These are phyloP conservation scores for Podaxis sp. DNA, from an alignment of 768 basidiomycete genomes.

Conservation along the genomic window DNA sequence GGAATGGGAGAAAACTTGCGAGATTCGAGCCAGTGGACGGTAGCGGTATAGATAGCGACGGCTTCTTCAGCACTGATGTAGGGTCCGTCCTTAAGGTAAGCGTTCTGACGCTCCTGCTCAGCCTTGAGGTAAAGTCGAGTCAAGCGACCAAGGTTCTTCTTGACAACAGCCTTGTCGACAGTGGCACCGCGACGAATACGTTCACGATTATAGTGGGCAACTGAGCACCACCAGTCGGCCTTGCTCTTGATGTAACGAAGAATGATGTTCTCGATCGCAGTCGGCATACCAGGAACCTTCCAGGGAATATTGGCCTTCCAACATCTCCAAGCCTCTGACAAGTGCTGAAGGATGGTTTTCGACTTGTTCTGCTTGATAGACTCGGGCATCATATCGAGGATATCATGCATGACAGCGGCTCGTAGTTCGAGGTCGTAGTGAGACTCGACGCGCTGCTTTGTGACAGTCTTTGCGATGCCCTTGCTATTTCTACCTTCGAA, in stretches of 20 bases:
- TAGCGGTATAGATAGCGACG: slow-evolving; percentile 97
- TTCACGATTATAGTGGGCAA: slow-evolving; percentile 97
- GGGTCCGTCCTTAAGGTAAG: slow-evolving; percentile 98
- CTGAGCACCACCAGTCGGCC: slow-evolving; percentile 99
- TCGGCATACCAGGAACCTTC: slow-evolving; percentile 99
- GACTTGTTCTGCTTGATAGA: slow-evolving; percentile 99
- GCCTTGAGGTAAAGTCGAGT: slow-evolving; percentile 98
- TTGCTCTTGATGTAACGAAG: slow-evolving; percentile 99
- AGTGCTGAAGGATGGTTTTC: slow-evolving; percentile 98
- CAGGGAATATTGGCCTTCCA: slow-evolving; percentile 98
- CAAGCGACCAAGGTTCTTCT: slow-evolving; percentile 97
- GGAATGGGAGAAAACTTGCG: slow-evolving; percentile 98
- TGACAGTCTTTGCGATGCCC: slow-evolving; percentile 96
- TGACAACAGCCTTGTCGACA: slow-evolving; percentile 97
- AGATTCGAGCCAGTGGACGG: slow-evolving; percentile 98
- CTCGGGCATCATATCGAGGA: slow-evolving; percentile 99
- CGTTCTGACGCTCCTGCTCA: slow-evolving; percentile 98
- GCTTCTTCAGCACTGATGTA: slow-evolving; percentile 99
- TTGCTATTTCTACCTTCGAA: slow-evolving; percentile 98
- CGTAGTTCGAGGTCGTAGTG: slow-evolving; percentile 97
- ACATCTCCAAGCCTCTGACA: slow-evolving; percentile 98
- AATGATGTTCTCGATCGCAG: slow-evolving; percentile 99
- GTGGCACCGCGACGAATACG: slow-evolving; percentile 96
- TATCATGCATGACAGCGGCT: slow-evolving; percentile 99
- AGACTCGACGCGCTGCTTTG: slow-evolving; percentile 98